Conservation (phyloP, 768 basidiomycete genomes). For the Ramaria sp. region DNA sequence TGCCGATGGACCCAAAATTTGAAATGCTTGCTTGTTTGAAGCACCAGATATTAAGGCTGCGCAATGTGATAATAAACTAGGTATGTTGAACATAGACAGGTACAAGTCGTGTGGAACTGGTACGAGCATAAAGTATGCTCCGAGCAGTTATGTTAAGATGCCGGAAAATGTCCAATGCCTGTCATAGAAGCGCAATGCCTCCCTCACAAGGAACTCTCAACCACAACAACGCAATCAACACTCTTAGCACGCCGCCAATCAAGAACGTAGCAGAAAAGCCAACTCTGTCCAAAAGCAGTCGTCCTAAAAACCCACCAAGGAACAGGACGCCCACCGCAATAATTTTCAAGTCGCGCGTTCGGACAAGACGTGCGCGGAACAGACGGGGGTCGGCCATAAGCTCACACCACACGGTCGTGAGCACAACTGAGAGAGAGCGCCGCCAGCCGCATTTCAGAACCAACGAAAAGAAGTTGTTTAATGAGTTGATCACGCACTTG, state of each 20-base stretch:
- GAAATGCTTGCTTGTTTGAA: no score
- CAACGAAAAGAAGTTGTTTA: background rate
- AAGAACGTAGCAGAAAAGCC: conserved; percentile 59
- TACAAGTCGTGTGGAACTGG: no score
- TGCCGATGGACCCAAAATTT: no score
- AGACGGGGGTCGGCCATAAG: conserved; percentile 73
- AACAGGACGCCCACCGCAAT: conserved; percentile 55
- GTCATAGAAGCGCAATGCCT: no score
- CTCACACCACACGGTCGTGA: conserved; percentile 86
- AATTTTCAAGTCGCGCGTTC: conserved; percentile 59
- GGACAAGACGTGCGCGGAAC: conserved; percentile 42
- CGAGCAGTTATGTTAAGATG: no score
- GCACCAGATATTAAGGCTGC: no score
- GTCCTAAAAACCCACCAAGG: conserved; percentile 59
- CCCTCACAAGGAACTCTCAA: conserved; percentile 39
- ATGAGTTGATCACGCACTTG: conserved; percentile 56
- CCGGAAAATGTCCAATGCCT: no score
- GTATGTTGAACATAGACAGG: no score
- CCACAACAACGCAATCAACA: conserved; percentile 56
- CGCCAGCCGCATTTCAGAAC: background rate
- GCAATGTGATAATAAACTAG: no score
- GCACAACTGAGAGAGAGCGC: conserved; percentile 40
- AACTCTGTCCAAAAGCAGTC: conserved; percentile 19
- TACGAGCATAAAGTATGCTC: no score
- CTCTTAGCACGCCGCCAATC: conserved; percentile 49